Evolutionary conservation across 2,329 filamentous ascomycete species (phyloP), one percentile per base, ranked within the genome.

Genomic region (Cordyceps sp.): DNA sequence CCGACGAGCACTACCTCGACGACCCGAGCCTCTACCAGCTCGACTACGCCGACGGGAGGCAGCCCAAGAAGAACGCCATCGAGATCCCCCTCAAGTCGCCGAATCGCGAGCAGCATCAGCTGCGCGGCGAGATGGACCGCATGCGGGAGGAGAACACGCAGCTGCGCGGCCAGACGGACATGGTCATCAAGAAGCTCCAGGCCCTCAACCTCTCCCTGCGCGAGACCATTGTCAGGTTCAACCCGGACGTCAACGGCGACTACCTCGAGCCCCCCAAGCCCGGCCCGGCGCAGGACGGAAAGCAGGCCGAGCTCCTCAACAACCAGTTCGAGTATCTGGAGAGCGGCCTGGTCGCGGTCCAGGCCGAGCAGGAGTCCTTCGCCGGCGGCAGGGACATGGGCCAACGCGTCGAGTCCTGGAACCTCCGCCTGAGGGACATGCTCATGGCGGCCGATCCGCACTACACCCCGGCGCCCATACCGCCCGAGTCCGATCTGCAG

Each of bases 11-110:
- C 36, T 68, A 77, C 30, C 85, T 93, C 44, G 81, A 92, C 45
- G 81, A 90, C 40, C 66, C 74, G 36, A 81, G 74, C 46, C 58
- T 84, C 7, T 90, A 86, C 47, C 75, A 45, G 10, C 67, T 78
- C 6, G 79, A 84, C 41, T 67, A 71, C 36, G 37, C 44, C 12
- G 31, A 43, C 3, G 40, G 36, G 30, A 43, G 48, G 16, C 44
- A 45, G 14, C 44, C 46, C 21, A 54, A 52, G 31, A 59, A 59
- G 35, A 59, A 60, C 32, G 47, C 57, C 17, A 61, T 72, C n/a
- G 65, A 69, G 35, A 72, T 73, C 10, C 68, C 69, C n/a, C 43
- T 63, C 21, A 72, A 69, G 44, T 71, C 69, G 13, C 67, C 67
- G 1, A 57, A 62, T 21, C 62, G 67, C 17, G 66, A 67, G 37